Percentiles rank a stretch among this genome's conserved stretches.
Conservation (phyloP, 2,329 filamentous ascomycete genomes). For the Diplodia intermedia region DNA sequence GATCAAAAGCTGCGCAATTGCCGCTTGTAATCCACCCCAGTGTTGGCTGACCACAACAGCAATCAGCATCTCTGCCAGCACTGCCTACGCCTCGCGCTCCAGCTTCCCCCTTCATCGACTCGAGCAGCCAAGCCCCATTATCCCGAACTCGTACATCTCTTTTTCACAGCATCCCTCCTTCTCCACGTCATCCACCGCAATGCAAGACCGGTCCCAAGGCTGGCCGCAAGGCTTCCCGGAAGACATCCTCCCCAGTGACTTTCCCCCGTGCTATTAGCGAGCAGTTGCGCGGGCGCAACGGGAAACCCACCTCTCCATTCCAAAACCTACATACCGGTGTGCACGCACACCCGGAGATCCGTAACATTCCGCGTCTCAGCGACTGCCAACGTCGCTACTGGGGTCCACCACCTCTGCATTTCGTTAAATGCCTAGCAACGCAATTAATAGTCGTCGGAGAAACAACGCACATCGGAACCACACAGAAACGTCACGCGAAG, state of each 20-base stretch:
- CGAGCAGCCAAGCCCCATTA: not conserved
- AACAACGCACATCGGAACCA: not conserved
- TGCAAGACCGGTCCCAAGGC: not conserved
- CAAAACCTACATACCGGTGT: no score
- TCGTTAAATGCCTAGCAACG: not conserved
- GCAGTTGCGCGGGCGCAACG: not conserved
- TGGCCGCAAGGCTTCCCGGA: not conserved
- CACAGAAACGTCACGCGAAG: not conserved
- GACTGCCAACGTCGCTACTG: not conserved
- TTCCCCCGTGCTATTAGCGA: conserved; percentile 18
- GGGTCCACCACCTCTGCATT: not conserved
- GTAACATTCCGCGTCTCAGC: not conserved
- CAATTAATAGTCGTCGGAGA: not conserved
- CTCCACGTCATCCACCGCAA: not conserved
- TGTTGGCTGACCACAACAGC: not conserved
- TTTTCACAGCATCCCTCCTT: not conserved
- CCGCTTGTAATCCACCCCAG: not conserved
- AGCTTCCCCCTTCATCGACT: not conserved
- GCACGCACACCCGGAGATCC: no score
- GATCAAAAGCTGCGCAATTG: not conserved
- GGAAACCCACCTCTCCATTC: not conserved
- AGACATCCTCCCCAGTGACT: conserved; percentile 18
- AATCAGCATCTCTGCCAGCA: not conserved
- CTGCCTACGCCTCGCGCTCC: not conserved
- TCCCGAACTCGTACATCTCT: not conserved